Evolutionary conservation across 768 basidiomycete species (phyloP).

Genomic region (Kwoniella sp.): DNA sequence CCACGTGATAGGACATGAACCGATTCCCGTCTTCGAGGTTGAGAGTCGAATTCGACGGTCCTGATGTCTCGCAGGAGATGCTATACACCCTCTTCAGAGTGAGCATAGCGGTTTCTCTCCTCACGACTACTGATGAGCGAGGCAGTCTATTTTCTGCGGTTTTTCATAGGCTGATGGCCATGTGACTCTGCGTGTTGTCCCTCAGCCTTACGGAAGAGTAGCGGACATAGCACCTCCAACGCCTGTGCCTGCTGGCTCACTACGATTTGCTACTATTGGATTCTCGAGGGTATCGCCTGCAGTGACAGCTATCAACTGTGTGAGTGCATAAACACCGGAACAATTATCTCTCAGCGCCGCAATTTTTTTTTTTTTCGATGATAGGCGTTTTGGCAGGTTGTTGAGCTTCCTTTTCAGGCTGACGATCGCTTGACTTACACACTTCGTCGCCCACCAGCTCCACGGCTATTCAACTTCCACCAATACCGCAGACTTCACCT

Average conservation of each 20-base stretch:
- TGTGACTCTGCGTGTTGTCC: no score
- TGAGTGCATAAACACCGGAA: slow-evolving; percentile 14
- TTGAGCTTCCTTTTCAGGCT: slow-evolving; percentile 1
- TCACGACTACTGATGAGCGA: no score
- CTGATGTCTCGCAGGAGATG: slow-evolving; percentile 77
- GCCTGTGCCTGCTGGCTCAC: slow-evolving; percentile 67
- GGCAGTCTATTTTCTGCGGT: no score
- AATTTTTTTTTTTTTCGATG: not conserved
- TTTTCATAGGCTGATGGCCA: not conserved
- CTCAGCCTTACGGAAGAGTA: slow-evolving; percentile 82
- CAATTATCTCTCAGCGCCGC: no score
- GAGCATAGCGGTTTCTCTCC: slow-evolving; percentile 43
- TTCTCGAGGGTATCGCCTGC: slow-evolving; percentile 71
- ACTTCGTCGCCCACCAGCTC: no score
- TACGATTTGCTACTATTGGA: slow-evolving; percentile 67
- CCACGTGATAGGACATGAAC: slow-evolving; percentile 70
- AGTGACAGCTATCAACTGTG: slow-evolving; percentile 78
- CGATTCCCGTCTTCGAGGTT: slow-evolving; percentile 74
- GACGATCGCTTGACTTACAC: no score
- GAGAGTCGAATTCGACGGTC: slow-evolving; percentile 82
- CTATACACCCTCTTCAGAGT: slow-evolving; percentile 79
- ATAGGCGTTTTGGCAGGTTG: no score
- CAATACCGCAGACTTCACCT: slow-evolving; percentile 54
- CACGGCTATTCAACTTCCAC: slow-evolving; percentile 55
- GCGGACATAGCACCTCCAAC: slow-evolving; percentile 66